Evolutionary conservation across 192 early-diverging fungal genomes (phyloP).

Genomic region (Spinellus fusiger): DNA sequence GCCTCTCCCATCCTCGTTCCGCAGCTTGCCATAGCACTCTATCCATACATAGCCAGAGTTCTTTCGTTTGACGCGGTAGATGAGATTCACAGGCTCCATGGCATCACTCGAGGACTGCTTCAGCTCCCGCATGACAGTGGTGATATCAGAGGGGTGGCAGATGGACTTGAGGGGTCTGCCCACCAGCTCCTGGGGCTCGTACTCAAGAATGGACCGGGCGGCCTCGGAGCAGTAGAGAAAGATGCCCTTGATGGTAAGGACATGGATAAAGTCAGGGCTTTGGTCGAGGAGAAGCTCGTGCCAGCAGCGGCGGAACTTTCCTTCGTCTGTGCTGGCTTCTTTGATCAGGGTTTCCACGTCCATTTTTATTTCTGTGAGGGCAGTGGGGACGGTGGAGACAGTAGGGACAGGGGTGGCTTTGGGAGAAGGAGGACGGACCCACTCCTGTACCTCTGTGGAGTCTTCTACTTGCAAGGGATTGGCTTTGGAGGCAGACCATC

Average conservation of each 20-base stretch:
- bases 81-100: slow-evolving; percentile 41
- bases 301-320: slow-evolving; percentile 25
- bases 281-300: slow-evolving; percentile 46
- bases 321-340: slow-evolving; percentile 31
- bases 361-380: slow-evolving; percentile 4
- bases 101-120: slow-evolving; percentile 39
- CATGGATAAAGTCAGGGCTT: slow-evolving; percentile 57
- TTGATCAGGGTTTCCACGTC: slow-evolving; percentile 19
- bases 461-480: neutral
- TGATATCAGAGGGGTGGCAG: slow-evolving; percentile 60
- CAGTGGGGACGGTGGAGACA: neutral
- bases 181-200: slow-evolving; percentile 48
- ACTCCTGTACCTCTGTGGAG: slow-evolving; percentile 1
- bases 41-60: slow-evolving; percentile 56
- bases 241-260: slow-evolving; percentile 58
- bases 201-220: slow-evolving; percentile 45
- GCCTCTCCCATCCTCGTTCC: slow-evolving; percentile 59
- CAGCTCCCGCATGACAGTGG: slow-evolving; percentile 63
- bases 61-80: slow-evolving; percentile 59
- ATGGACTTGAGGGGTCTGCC: slow-evolving; percentile 50
- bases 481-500: no score
- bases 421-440: slow-evolving; percentile 9
- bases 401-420: slow-evolving; percentile 14
- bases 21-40: slow-evolving; percentile 56
- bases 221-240: slow-evolving; percentile 56